Evolutionary conservation across 805 yeast genomes (phyloP).

Genomic region (Kodamaea kaohsiungensis): DNA sequence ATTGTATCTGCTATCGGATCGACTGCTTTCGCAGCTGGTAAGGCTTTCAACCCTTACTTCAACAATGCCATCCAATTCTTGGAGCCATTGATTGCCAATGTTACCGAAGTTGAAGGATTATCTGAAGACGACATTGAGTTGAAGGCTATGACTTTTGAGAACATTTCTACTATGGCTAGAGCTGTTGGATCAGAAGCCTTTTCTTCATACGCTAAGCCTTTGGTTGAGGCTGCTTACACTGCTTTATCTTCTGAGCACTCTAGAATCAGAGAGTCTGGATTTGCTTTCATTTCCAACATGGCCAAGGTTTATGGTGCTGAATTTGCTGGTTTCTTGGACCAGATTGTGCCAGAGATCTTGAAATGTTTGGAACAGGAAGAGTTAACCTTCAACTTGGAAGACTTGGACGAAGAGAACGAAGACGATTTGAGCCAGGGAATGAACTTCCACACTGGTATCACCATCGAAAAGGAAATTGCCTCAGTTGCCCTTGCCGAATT

Average conservation of each 20-base stretch:
- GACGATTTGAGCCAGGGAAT: conserved; percentile 68
- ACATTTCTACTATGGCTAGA: conserved; percentile 90
- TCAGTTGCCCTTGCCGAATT: conserved; percentile 85
- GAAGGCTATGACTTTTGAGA: conserved; percentile 89
- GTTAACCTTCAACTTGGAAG: conserved; percentile 64
- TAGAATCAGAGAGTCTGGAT: conserved; percentile 92
- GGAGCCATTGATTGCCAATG: conserved; percentile 76
- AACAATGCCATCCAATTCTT: conserved; percentile 75
- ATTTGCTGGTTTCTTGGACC: conserved; percentile 81
- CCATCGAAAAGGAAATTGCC: conserved; percentile 96
- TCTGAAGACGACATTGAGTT: conserved; percentile 88
- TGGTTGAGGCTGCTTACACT: conserved; percentile 82
- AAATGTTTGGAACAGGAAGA: conserved; percentile 86
- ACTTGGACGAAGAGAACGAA: conserved; percentile 53
- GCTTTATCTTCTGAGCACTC: conserved; percentile 77
- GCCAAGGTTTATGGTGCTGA: conserved; percentile 93
- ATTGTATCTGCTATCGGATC: conserved; percentile 96
- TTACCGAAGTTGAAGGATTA: conserved; percentile 70
- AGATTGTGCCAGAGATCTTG: conserved; percentile 80
- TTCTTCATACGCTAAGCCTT: conserved; percentile 80
- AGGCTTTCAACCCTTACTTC: conserved; percentile 83
- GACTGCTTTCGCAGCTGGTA: conserved; percentile 94
- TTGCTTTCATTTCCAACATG: conserved; percentile 88
- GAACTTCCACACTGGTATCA: conserved; percentile 90
- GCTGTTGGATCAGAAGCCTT: conserved; percentile 94